Base-by-base conservation (phyloP, 2,329 filamentous ascomycete genomes). In the Diaporthe amygdali region DNA sequence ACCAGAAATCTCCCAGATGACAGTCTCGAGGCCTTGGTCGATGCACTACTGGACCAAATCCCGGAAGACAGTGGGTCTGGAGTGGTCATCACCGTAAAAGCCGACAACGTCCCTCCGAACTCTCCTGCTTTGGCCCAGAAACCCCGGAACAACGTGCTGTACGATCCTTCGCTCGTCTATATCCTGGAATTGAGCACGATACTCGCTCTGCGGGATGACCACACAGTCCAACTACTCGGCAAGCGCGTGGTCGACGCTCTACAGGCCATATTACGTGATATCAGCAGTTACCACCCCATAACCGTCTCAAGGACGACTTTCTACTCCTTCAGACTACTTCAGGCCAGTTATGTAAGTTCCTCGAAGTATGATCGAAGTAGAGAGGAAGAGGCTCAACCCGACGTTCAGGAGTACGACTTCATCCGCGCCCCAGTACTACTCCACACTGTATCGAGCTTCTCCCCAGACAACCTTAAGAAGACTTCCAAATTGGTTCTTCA, bases 121-220 rank as follows among this genome's bases (percentile, higher is more conserved):
- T 77, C 89, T 39, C 87, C 91, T 3, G 79, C 88, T 3, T 91
- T 92, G 75, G 90, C 88, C 22, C 86, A 88, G 52, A 92, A 91
- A 74, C 74, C 81, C 9, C 86, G 77, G 12, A 88, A 86, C 69
- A 88, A 86, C 20, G 88, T 92, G 3, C 85, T 87, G 15, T 99
- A 99, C 78, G 94, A 98, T 76, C 95, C 96, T 1, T 91, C 92
- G 1, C 87, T 96, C 66, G 92, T 97, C 0, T 99, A 97, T 78
- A 89, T 97, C n/a, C 86, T 99, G 14, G 96, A 99, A 78, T 88
- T 98, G 72, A 93, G 93, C 46, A 98, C 96, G 0, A 88, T 95
- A 1, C 84, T 98, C 41, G 92, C 93, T 9, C 86, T 97, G 12
- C 89, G 93, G 69, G 93, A 97, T 77, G 85, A 91, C 20, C 88